Percentiles rank a stretch among this genome's conserved stretches.
These are phyloP conservation scores for Debaryomyces robertsiae DNA, from an alignment of 1,139 yeast genomes.

Conservation along the genomic window DNA sequence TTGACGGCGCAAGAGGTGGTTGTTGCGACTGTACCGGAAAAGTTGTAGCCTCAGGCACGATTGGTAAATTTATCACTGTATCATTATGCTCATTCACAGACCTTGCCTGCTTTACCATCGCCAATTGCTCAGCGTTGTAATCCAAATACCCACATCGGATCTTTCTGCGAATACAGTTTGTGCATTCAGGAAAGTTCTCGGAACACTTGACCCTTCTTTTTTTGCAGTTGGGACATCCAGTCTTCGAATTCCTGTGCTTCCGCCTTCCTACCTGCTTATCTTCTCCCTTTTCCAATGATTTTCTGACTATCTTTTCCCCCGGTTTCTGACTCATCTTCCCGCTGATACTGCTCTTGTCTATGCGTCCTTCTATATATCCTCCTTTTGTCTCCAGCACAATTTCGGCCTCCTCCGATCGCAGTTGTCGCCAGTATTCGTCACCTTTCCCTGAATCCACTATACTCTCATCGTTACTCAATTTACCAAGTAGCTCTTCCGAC, in stretches of 20 bases:
- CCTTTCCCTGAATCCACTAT: no score
- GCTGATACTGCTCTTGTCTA: no score
- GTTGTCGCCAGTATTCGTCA: no score
- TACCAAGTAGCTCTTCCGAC: no score
- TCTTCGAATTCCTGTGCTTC: slow-evolving; percentile 35
- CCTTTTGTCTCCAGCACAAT: no score
- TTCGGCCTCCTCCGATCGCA: no score
- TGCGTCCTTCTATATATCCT: no score
- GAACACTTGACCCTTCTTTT: slow-evolving; percentile 47
- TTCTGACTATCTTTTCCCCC: background rate
- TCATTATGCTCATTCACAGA: background rate
- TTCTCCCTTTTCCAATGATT: background rate
- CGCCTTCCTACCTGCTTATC: slow-evolving; percentile 22
- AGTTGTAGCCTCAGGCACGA: no score
- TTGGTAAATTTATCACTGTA: background rate
- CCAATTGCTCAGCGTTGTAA: slow-evolving; percentile 36
- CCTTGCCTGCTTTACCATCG: slow-evolving; percentile 28
- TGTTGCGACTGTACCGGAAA: background rate
- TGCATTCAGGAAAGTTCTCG: slow-evolving; percentile 45
- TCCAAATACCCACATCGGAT: slow-evolving; percentile 45
- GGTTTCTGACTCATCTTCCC: no score
- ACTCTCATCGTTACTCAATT: no score
- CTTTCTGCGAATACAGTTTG: slow-evolving; percentile 45
- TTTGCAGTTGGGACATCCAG: slow-evolving; percentile 50
- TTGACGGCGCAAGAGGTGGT: background rate